These are phyloP conservation scores for Neonectria hederae DNA, from an alignment of 2,329 filamentous ascomycete genomes.

Conservation along the genomic window DNA sequence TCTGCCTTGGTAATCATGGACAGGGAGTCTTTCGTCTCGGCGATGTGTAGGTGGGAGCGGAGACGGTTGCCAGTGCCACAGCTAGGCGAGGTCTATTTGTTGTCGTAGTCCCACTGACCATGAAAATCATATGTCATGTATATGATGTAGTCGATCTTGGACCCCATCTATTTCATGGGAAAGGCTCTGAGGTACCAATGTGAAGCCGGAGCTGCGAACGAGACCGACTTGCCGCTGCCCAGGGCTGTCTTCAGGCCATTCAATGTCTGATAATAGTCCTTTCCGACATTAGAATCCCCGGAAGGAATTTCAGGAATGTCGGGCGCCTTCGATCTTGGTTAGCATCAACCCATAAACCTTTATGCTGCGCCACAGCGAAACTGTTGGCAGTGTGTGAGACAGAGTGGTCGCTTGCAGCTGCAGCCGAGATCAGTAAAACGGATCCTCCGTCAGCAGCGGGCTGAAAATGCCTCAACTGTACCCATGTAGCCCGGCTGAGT, in stretches of 20 bases:
- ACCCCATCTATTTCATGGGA: constrained; percentile 39
- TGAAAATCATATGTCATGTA: constrained; percentile 50
- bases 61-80: constrained; percentile 48
- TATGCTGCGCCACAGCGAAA: background rate
- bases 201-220: constrained; percentile 25
- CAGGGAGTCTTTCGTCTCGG: constrained; percentile 46
- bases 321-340: constrained; percentile 10
- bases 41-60: constrained; percentile 48
- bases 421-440: background rate
- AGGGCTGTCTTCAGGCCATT: background rate
- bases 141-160: constrained; percentile 47
- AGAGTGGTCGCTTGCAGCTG: constrained; percentile 30
- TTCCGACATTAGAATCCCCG: constrained; percentile 17
- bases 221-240: constrained; percentile 19
- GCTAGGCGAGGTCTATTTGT: constrained; percentile 35
- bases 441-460: background rate
- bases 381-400: background rate
- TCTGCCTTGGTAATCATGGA: constrained; percentile 49
- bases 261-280: constrained; percentile 16
- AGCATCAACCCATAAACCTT: background rate
- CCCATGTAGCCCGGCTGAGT: background rate
- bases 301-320: constrained; percentile 28
- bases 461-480: background rate
- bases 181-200: constrained; percentile 29
- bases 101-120: constrained; percentile 47